Conservation (phyloP, 73 alveolate species). For the Tetrahymena thermophila region DNA sequence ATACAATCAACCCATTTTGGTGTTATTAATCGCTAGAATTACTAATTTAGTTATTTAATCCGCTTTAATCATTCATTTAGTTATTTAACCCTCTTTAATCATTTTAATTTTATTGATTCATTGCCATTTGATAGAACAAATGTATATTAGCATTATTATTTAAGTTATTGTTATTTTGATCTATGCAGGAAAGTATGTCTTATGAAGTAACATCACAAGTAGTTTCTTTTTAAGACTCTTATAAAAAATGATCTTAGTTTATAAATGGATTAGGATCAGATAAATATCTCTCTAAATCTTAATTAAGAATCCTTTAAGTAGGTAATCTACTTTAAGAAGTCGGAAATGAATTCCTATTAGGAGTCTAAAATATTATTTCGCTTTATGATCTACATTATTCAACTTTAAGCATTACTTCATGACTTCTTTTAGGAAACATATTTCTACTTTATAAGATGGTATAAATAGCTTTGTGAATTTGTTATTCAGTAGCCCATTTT, state of each 20-base stretch:
- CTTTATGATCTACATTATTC: neutral
- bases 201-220: neutral
- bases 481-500: neutral
- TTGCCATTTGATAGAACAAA: too few species aligned
- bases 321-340: neutral
- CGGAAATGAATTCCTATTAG: neutral
- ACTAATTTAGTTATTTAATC: too few species aligned
- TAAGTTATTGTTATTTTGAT: too few species aligned
- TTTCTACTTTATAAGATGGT: neutral
- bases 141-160: too few species aligned
- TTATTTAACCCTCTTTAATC: too few species aligned
- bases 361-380: too few species aligned
- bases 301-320: neutral
- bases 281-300: neutral
- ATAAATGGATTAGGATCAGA: neutral
- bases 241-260: neutral
- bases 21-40: too few species aligned
- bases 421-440: neutral
- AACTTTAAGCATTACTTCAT: neutral
- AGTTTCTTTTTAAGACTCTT: neutral
- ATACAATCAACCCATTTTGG: too few species aligned
- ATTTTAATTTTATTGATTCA: too few species aligned
- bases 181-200: neutral
- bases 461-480: neutral
- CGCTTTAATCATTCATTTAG: too few species aligned